Percentiles rank a stretch among this genome's conserved stretches.
Evolutionary conservation across 2,329 filamentous ascomycete genomes (phyloP).

Genomic region (Tolypocladium ovalisporum): DNA sequence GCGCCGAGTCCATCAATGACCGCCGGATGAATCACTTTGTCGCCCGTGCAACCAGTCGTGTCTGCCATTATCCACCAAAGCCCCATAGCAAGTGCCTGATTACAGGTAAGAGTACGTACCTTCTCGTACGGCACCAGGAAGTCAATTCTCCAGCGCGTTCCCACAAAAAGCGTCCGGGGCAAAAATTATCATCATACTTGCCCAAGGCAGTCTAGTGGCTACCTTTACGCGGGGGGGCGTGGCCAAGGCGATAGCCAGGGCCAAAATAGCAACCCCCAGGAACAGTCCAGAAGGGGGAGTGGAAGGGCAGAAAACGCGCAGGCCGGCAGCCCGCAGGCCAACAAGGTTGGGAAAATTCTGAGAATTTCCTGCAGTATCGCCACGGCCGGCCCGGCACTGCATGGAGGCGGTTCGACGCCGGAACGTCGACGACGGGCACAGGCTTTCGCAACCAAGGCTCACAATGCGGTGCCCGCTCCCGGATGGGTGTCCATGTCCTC

Average conservation of each 20-base stretch:
- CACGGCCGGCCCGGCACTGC: background rate
- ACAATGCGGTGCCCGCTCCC: background rate
- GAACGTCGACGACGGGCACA: background rate
- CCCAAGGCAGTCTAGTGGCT: conserved; percentile 1
- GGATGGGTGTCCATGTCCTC: background rate
- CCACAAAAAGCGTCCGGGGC: background rate
- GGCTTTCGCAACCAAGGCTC: background rate
- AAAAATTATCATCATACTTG: conserved; percentile 1
- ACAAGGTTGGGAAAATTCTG: background rate
- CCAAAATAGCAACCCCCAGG: conserved; percentile 2
- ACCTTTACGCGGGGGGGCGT: conserved; percentile 1
- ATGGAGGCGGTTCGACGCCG: background rate
- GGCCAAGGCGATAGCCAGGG: background rate
- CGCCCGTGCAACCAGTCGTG: background rate
- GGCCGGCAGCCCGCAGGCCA: background rate
- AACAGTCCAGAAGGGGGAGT: background rate
- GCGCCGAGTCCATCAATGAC: background rate
- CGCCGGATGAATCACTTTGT: background rate
- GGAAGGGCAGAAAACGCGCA: background rate
- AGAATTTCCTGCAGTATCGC: background rate
- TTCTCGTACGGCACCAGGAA: background rate
- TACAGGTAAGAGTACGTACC: background rate
- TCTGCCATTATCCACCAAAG: background rate
- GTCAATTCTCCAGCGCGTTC: background rate
- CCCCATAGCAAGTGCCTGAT: no score